Evolutionary conservation across 306 rosid genomes (phyloP).

Genomic region (Sophora flavescens): DNA sequence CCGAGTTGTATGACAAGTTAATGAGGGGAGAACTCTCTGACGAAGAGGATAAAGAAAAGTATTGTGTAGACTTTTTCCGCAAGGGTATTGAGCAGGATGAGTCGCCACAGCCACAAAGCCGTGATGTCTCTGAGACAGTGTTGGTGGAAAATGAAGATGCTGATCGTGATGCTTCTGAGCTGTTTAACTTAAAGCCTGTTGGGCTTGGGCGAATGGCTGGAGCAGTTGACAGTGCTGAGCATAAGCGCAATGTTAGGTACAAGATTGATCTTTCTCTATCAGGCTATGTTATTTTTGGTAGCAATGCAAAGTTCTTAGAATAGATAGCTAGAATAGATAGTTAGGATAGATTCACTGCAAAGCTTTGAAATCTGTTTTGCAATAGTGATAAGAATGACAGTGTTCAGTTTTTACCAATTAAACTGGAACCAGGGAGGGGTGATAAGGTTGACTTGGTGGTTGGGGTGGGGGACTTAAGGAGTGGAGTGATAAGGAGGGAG

Average conservation of each 20-base stretch:
- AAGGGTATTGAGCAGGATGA: conserved; percentile 76
- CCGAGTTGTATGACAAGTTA: conserved; percentile 79
- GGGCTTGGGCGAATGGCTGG: conserved; percentile 72
- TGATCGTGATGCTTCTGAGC: conserved; percentile 48
- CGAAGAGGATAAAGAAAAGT: conserved; percentile 90
- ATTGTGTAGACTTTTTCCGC: conserved; percentile 87
- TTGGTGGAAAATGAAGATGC: conserved; percentile 57
- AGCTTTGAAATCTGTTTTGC: conserved; percentile 12
- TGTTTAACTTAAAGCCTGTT: conserved; percentile 60
- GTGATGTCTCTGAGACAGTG: conserved; percentile 34
- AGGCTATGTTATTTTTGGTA: neutral
- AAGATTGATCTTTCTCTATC: conserved; percentile 1
- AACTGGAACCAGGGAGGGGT: conserved; percentile 10
- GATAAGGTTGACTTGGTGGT: too few relatives aligned
- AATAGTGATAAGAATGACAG: neutral
- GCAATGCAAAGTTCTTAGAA: neutral
- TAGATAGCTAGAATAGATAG: conserved; percentile 11
- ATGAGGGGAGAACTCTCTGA: conserved; percentile 84
- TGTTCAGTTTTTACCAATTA: neutral
- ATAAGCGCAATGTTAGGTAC: conserved; percentile 89
- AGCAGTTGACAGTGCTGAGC: conserved; percentile 63
- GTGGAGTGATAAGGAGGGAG: too few relatives aligned
- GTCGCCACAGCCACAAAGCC: conserved; percentile 46
- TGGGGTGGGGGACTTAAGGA: too few relatives aligned
- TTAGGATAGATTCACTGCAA: conserved; percentile 15